Conservation (phyloP, 768 basidiomycete species). For the Cyclocybe aegerita region DNA sequence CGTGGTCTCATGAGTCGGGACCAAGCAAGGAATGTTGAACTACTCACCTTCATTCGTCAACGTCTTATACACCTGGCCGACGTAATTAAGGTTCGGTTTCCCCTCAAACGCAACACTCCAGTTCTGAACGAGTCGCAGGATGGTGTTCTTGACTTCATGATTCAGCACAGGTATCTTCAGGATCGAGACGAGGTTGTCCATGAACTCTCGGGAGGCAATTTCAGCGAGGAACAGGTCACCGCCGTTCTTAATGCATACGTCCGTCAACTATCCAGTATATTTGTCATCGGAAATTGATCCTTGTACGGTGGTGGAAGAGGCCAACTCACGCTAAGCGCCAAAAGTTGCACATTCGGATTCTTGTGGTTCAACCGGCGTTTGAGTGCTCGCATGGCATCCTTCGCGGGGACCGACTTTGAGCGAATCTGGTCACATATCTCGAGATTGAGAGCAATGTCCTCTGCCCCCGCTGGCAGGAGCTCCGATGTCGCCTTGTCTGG, state of each 20-base stretch:
- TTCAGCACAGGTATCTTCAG: slow-evolving; percentile 78
- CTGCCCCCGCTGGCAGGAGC: slow-evolving; percentile 74
- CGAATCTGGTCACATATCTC: slow-evolving; percentile 98
- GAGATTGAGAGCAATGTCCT: slow-evolving; percentile 91
- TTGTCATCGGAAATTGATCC: slow-evolving; percentile 1
- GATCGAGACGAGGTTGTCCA: slow-evolving; percentile 90
- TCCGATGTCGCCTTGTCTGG: slow-evolving; percentile 95
- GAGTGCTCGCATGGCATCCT: slow-evolving; percentile 85
- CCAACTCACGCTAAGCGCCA: slow-evolving; percentile 75
- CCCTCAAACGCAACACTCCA: slow-evolving; percentile 92
- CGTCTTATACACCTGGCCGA: slow-evolving; percentile 77
- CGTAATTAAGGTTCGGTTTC: slow-evolving; percentile 70
- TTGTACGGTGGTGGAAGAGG: background rate
- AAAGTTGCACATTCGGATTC: slow-evolving; percentile 93
- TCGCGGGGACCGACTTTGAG: slow-evolving; percentile 82
- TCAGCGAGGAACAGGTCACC: slow-evolving; percentile 89
- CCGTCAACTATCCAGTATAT: slow-evolving; percentile 60
- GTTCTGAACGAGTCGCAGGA: slow-evolving; percentile 81
- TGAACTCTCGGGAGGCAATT: slow-evolving; percentile 85
- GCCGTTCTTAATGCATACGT: slow-evolving; percentile 95
- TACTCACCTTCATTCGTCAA: slow-evolving; percentile 71
- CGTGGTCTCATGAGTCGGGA: slow-evolving; percentile 2
- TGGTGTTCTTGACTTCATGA: slow-evolving; percentile 78
- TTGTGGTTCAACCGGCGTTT: slow-evolving; percentile 87
- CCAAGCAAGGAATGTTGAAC: background rate